phyloP scores from a whole-genome alignment of 495 filamentous ascomycete species.

The Talaromyces borbonicus region DNA sequence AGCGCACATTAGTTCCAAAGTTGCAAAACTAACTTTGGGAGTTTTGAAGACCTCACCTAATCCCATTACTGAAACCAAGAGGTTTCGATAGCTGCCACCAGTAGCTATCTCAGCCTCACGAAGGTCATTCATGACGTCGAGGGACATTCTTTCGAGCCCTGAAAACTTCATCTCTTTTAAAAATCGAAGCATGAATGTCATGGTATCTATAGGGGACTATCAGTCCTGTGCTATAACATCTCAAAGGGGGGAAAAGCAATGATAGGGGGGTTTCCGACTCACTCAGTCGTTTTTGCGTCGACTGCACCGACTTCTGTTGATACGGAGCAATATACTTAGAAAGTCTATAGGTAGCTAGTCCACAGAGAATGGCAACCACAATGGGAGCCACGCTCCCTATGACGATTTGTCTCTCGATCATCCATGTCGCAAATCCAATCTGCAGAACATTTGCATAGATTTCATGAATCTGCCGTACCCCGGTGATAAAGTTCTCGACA shows the following conservation, averaged over 20 bases:
- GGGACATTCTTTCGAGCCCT: not conserved
- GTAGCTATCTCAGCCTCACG: not conserved
- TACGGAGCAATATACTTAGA: not conserved
- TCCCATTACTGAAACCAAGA: not conserved
- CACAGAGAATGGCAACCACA: slow-evolving; percentile 25
- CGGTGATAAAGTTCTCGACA: slow-evolving; percentile 41
- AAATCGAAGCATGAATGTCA: not conserved
- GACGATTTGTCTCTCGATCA: slow-evolving; percentile 49
- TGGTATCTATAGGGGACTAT: not conserved
- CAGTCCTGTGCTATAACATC: not conserved
- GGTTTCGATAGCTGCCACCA: not conserved
- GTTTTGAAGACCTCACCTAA: not conserved
- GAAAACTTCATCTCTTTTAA: not conserved
- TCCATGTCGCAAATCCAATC: slow-evolving; percentile 46
- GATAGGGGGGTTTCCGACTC: not conserved
- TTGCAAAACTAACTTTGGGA: not conserved
- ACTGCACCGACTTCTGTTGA: not conserved
- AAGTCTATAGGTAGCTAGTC: not conserved
- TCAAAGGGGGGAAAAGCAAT: not conserved
- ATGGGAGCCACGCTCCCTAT: slow-evolving; percentile 42
- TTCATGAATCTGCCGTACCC: slow-evolving; percentile 42
- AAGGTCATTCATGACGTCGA: not conserved
- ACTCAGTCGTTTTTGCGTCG: not conserved
- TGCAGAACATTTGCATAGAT: slow-evolving; percentile 50
- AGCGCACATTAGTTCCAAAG: not conserved